Evolutionary conservation across 75 land plant species (phyloP).

Genomic region (Pinus tabuliformis): DNA sequence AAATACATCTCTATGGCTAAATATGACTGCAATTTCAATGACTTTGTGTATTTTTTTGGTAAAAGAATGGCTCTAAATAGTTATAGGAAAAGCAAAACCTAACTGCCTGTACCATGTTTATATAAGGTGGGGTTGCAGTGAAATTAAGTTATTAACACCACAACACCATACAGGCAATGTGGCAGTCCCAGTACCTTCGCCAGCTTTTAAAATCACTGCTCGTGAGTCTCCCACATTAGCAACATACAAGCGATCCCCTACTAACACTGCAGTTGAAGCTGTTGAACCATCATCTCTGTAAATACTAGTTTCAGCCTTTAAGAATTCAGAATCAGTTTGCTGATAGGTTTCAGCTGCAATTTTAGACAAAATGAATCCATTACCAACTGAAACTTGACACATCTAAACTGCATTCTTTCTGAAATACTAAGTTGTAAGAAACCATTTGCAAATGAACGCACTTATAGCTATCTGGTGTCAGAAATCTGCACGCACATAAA

Average conservation of each 20-base stretch:
- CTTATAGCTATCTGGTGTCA: conserved; percentile 15
- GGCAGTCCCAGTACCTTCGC: conserved; percentile 54
- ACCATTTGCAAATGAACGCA: conserved; percentile 13
- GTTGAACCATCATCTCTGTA: conserved; percentile 92
- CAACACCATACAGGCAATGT: not conserved
- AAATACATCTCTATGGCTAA: no score
- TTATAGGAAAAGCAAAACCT: no score
- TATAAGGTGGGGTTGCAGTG: not conserved
- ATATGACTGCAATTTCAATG: no score
- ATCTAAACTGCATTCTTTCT: not conserved
- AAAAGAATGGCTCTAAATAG: no score
- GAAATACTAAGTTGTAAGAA: conserved; percentile 7
- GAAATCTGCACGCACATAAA: conserved; percentile 51
- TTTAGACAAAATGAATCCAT: not conserved
- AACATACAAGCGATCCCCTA: conserved; percentile 82
- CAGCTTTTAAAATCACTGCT: conserved; percentile 80
- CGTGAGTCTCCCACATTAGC: conserved; percentile 96
- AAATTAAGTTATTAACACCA: no score
- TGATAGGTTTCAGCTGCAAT: conserved; percentile 81
- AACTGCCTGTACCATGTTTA: no score
- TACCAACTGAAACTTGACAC: not conserved
- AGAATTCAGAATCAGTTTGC: conserved; percentile 75
- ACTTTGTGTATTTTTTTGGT: no score
- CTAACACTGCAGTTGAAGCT: conserved; percentile 88
- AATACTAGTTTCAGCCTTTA: conserved; percentile 62